A percentile compares a stretch with the other conserved stretches of the same genome.
Conservation (phyloP, 1,284 basidiomycete species). For the Moesziomyces sp. region DNA sequence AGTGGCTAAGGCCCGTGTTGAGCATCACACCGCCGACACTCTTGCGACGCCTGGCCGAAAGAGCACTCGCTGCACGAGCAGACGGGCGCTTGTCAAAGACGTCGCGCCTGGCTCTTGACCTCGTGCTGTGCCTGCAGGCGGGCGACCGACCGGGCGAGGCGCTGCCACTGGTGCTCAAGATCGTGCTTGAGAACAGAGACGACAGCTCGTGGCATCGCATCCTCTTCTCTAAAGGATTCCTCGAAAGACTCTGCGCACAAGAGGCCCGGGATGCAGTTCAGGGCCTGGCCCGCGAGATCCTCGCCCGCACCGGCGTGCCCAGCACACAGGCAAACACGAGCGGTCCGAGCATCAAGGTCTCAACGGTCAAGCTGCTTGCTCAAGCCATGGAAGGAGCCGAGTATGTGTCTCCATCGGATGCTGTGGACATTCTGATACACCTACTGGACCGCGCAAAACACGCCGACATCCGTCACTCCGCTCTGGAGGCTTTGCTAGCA, state of each 20-base stretch:
- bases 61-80: neutral
- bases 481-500: neutral
- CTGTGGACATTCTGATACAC: constrained; percentile 1
- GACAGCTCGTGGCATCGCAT: constrained; percentile 13
- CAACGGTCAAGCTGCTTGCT: constrained; percentile 4
- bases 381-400: neutral
- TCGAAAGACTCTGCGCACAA: neutral
- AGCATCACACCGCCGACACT: neutral
- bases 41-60: neutral
- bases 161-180: neutral
- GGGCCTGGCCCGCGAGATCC: neutral
- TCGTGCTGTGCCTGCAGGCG: neutral
- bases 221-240: neutral
- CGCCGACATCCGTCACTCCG: constrained; percentile 1
- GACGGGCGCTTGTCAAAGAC: neutral
- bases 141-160: constrained; percentile 3
- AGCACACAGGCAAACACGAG: too few relatives aligned
- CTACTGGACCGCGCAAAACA: neutral
- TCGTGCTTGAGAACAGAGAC: neutral
- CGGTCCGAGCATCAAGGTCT: constrained; percentile 1
- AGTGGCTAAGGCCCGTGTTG: neutral
- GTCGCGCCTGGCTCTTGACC: neutral
- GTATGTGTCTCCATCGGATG: neutral
- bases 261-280: neutral
- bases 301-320: neutral